These are phyloP conservation scores for Erodium maritimum DNA, from an alignment of 345 rosid species.

Conservation along the genomic window DNA sequence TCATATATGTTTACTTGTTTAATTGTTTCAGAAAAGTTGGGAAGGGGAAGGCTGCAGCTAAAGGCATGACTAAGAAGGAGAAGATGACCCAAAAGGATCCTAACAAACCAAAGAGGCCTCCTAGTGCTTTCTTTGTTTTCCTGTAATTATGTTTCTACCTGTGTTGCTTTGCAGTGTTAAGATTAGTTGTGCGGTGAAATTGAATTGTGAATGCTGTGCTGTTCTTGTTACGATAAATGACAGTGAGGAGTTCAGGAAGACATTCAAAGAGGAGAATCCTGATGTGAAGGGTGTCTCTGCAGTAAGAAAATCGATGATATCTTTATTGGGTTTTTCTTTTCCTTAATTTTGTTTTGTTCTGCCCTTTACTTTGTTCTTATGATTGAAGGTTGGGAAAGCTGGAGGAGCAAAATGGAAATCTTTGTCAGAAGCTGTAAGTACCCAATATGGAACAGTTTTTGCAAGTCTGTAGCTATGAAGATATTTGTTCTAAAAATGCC, in stretches of 20 bases:
- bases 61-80: constrained; percentile 20
- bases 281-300: constrained; percentile 63
- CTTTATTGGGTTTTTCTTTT: background rate
- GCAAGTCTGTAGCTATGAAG: background rate
- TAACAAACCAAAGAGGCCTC: constrained; percentile 63
- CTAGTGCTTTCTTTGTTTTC: constrained; percentile 71
- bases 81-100: constrained; percentile 47
- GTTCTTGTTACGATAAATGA: constrained; percentile 3
- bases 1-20: background rate
- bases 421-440: constrained; percentile 51
- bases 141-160: constrained; percentile 24
- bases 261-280: constrained; percentile 64
- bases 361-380: constrained; percentile 3
- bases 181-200: background rate
- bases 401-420: constrained; percentile 78
- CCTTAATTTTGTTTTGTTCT: background rate
- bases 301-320: constrained; percentile 24
- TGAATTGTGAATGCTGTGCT: background rate
- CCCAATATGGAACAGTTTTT: background rate
- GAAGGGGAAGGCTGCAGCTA: constrained; percentile 43
- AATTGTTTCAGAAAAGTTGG: constrained; percentile 35
- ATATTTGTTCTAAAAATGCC: background rate
- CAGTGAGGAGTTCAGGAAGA: constrained; percentile 57
- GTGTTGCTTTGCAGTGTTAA: background rate
- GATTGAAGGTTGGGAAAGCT: constrained; percentile 70